These are phyloP conservation scores for Penicillium mononematosum DNA, from an alignment of 495 filamentous ascomycete genomes.

Conservation along the genomic window DNA sequence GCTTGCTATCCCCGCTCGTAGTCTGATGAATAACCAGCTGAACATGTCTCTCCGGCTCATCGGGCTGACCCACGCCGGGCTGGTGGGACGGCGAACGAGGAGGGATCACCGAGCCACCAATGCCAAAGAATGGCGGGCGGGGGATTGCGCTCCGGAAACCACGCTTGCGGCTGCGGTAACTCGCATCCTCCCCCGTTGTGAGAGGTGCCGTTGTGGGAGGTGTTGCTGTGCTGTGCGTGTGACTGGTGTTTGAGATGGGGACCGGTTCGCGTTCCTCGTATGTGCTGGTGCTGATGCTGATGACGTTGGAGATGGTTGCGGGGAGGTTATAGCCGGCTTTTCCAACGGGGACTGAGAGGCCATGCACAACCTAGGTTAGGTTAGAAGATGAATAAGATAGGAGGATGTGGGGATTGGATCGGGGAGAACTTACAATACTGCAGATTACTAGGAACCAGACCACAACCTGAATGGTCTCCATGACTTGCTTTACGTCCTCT, in stretches of 20 bases:
- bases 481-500: slow-evolving; percentile 62
- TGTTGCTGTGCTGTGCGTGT: slow-evolving; percentile 42
- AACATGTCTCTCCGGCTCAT: slow-evolving; percentile 40
- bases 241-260: slow-evolving; percentile 28
- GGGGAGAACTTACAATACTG: slow-evolving; percentile 67
- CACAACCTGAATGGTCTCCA: slow-evolving; percentile 65
- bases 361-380: slow-evolving; percentile 70
- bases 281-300: slow-evolving; percentile 33
- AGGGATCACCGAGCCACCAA: slow-evolving; percentile 50
- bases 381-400: slow-evolving; percentile 1
- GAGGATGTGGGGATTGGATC: not conserved
- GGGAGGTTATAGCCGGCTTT: slow-evolving; percentile 81
- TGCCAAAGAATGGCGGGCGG: slow-evolving; percentile 46
- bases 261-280: slow-evolving; percentile 33
- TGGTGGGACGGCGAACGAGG: slow-evolving; percentile 20
- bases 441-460: slow-evolving; percentile 87
- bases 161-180: slow-evolving; percentile 32
- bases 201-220: slow-evolving; percentile 21
- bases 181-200: slow-evolving; percentile 8
- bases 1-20: not conserved
- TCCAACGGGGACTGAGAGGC: slow-evolving; percentile 78
- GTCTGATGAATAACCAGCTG: slow-evolving; percentile 26
- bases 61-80: slow-evolving; percentile 25
- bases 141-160: slow-evolving; percentile 27
- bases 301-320: slow-evolving; percentile 65